phyloP scores from a whole-genome alignment of 768 basidiomycete species.

The Solioccasus polychromus region DNA sequence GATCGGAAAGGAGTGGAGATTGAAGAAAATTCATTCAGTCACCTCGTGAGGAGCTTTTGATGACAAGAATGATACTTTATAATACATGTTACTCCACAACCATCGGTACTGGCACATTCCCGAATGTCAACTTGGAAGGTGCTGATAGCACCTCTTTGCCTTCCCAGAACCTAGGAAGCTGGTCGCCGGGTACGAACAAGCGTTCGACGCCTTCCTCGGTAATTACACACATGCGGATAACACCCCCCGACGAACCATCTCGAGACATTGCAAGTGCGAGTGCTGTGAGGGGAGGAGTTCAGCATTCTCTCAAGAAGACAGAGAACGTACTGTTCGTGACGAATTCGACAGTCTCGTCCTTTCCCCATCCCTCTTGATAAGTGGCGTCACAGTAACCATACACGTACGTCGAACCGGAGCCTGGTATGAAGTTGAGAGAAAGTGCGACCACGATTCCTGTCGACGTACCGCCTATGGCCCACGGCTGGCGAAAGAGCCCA shows the following conservation, averaged over 20 bases:
- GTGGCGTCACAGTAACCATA: conserved; percentile 99
- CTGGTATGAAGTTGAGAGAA: conserved; percentile 35
- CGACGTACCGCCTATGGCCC: conserved; percentile 91
- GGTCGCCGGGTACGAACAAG: conserved; percentile 86
- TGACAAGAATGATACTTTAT: neutral
- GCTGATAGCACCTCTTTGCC: conserved; percentile 67
- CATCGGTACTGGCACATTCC: conserved; percentile 38
- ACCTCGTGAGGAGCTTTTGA: no score
- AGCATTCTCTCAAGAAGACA: neutral
- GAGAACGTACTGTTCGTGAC: conserved; percentile 88
- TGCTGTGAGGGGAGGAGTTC: conserved; percentile 46
- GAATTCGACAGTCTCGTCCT: conserved; percentile 88
- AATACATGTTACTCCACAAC: conserved; percentile 37
- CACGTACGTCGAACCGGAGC: conserved; percentile 95
- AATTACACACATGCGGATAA: conserved; percentile 96
- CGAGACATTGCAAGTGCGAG: conserved; percentile 94
- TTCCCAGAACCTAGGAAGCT: conserved; percentile 89
- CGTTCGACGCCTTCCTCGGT: conserved; percentile 90
- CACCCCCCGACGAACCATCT: conserved; percentile 97
- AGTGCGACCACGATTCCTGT: neutral
- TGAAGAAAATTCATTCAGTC: conserved; percentile 9
- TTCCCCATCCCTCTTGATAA: conserved; percentile 87
- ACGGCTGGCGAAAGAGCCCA: conserved; percentile 94
- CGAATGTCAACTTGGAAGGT: conserved; percentile 23
- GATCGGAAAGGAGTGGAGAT: conserved; percentile 25